phyloP scores from a whole-genome alignment of 805 yeast genomes.

The Nakazawaea anatomiae region DNA sequence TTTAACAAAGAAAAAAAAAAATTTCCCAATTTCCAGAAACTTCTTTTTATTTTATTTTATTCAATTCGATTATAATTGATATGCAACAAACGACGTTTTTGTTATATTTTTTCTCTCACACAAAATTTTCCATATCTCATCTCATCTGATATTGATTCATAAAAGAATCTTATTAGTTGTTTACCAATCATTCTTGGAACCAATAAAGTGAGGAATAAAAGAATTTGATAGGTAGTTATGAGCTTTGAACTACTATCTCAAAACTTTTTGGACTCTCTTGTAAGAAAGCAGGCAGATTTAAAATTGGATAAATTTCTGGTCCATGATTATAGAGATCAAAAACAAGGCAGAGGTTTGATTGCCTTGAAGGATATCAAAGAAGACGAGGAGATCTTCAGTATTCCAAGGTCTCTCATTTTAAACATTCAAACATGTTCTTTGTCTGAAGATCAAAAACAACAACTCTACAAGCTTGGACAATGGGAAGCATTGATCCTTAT shows the following conservation, averaged over 20 bases:
- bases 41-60: not conserved
- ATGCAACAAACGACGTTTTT: not conserved
- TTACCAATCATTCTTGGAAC: too few species aligned
- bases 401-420: slow-evolving; percentile 56
- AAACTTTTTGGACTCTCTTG: slow-evolving; percentile 40
- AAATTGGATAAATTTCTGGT: slow-evolving; percentile 50
- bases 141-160: not conserved
- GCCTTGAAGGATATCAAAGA: slow-evolving; percentile 55
- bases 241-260: slow-evolving; percentile 27
- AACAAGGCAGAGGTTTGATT: slow-evolving; percentile 75
- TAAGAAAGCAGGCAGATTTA: slow-evolving; percentile 33
- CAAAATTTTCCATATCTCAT: slow-evolving; percentile 3
- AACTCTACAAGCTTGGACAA: slow-evolving; percentile 41
- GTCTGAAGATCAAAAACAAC: slow-evolving; percentile 24
- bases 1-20: too few species aligned
- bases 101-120: not conserved
- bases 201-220: too few species aligned
- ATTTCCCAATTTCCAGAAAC: slow-evolving; percentile 3
- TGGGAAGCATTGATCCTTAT: slow-evolving; percentile 79
- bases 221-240: not conserved
- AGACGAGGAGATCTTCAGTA: slow-evolving; percentile 62
- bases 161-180: too few species aligned
- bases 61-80: too few species aligned
- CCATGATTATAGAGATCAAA: slow-evolving; percentile 48
- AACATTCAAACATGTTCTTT: slow-evolving; percentile 55